These are phyloP conservation scores for Waltiozyma solani DNA, from an alignment of 1,139 yeast genomes.

Conservation along the genomic window DNA sequence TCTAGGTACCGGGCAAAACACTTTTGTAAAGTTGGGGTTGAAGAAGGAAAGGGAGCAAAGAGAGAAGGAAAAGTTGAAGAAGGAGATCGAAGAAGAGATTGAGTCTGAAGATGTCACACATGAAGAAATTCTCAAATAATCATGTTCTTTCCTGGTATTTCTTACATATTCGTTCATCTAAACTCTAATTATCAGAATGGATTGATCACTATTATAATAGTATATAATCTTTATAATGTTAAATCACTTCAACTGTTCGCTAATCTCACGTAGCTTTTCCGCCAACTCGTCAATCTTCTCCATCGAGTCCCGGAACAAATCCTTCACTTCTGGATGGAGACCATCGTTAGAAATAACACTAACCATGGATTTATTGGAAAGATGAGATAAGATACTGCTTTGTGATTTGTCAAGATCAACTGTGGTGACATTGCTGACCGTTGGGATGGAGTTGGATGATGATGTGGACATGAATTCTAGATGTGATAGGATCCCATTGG, in stretches of 20 bases:
- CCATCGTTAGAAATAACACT: not conserved
- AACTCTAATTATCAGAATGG: too few relatives aligned
- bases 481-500: slow-evolving; percentile 2
- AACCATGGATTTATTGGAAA: too few relatives aligned
- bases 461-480: not conserved
- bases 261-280: too few relatives aligned
- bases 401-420: not conserved
- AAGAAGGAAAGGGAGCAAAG: slow-evolving; percentile 16
- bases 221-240: too few relatives aligned
- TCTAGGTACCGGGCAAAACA: slow-evolving; percentile 72
- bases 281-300: slow-evolving; percentile 35
- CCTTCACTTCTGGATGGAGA: slow-evolving; percentile 33
- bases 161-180: too few relatives aligned
- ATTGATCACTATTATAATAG: too few relatives aligned
- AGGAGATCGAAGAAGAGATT: slow-evolving; percentile 7
- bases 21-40: slow-evolving; percentile 42
- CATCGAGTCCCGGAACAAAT: slow-evolving; percentile 39
- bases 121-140: too few relatives aligned
- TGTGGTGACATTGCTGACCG: not conserved
- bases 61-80: slow-evolving; percentile 17
- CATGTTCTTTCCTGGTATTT: too few relatives aligned
- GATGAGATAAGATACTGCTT: too few relatives aligned
- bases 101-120: slow-evolving; percentile 3
- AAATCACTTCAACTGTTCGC: too few relatives aligned
- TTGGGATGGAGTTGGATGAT: not conserved